Base-by-base conservation (phyloP, 1,284 basidiomycete genomes). In the Boletellus deceptivus region DNA sequence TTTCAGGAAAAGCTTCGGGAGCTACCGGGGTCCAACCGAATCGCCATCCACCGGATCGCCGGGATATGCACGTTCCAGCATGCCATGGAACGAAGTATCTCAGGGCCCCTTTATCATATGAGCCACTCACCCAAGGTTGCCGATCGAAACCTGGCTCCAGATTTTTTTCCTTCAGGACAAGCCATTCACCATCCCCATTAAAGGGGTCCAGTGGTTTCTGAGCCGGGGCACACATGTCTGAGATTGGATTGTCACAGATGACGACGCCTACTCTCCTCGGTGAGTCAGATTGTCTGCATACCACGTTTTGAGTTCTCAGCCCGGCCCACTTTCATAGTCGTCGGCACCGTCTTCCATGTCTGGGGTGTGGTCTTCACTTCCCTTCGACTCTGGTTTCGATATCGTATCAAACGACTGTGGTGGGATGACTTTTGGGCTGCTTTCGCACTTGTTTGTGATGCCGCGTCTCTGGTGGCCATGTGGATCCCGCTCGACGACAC, bases 381-480 rank as follows among this genome's bases (percentile, higher is more conserved):
- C 1, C 59, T 66, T 44, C 63, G 67, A 43, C 63, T 68, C 22
- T 64, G 55, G 55, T 64, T 66, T 51, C 59, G 67, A 34, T 49
- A 53, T 22, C 46, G 49, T 25, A 55, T 54, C 7, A 48, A 46
- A 34, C 57, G 55, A 8, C 45, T 69, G 16, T 64, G 67, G 67
- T 66, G 59, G 61, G 63, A 65, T 39, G 63, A 65, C 37, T 48
- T 67, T 17, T 66, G 55, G 52, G 63, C 63, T 6, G 44, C 53
- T n/a, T 43, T 68, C 14, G 42, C 62, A 4, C 50, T 66, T 13
- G 3, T 52, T 16, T 52, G 52, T 24, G 53, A 64, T 39, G 38
- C 37, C 1, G 37, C 55, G 29, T 55, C 52, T 25, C 43, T 53
- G 49, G 52, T 50, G 34, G 5, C 9, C 0, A 31, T 34, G 22